phyloP scores from a whole-genome alignment of 495 filamentous ascomycete species.

The Alectoria sarmentosa region DNA sequence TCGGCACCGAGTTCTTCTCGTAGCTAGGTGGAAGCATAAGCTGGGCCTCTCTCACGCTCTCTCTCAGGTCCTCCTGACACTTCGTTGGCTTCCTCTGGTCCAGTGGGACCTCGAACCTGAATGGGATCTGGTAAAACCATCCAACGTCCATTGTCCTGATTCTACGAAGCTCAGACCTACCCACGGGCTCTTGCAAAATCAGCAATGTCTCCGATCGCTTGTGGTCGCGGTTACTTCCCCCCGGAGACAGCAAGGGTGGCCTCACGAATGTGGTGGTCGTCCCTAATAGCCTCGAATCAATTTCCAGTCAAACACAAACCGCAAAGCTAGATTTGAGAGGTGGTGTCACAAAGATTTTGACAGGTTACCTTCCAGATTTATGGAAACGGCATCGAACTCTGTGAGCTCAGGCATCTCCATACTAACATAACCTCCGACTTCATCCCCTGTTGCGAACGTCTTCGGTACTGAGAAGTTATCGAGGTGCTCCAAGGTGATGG shows the following conservation, averaged over 20 bases:
- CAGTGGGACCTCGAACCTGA: not conserved
- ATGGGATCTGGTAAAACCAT: not conserved
- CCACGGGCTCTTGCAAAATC: not conserved
- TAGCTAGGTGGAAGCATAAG: not conserved
- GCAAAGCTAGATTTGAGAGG: not conserved
- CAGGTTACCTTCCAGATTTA: not conserved
- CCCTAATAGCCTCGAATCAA: not conserved
- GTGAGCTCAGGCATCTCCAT: not conserved
- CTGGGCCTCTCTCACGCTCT: not conserved
- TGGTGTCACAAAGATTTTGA: not conserved
- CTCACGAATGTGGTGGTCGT: not conserved
- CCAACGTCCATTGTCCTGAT: not conserved
- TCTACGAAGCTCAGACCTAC: not conserved
- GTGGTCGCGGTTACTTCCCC: not conserved
- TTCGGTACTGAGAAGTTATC: not conserved
- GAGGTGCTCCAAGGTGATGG: conserved; percentile 1
- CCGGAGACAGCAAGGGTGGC: not conserved
- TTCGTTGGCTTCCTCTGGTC: not conserved
- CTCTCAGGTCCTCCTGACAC: not conserved
- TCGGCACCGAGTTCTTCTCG: not conserved
- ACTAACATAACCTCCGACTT: conserved; percentile 3
- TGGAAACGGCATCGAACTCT: not conserved
- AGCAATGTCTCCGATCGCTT: not conserved
- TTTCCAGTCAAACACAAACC: not conserved
- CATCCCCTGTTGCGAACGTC: conserved; percentile 3